Percentiles rank a stretch among this genome's conserved stretches.
Evolutionary conservation across 140 eudicot species (phyloP).

Genomic region (Anethum foeniculum): DNA sequence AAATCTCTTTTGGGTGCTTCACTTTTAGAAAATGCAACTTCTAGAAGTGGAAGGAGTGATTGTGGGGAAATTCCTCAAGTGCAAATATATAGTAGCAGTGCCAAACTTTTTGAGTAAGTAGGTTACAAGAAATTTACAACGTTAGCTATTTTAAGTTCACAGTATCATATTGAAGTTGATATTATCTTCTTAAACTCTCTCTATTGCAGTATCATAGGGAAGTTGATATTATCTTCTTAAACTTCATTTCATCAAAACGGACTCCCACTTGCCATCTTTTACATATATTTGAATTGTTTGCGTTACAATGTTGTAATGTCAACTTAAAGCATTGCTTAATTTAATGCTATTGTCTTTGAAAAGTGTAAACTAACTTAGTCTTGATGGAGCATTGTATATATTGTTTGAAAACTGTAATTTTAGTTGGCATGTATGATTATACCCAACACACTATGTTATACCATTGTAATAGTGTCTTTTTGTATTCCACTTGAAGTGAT

Average conservation of each 20-base stretch:
- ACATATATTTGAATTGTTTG: not conserved
- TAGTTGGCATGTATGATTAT: not conserved
- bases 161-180: not conserved
- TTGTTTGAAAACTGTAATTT: not conserved
- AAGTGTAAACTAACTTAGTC: not conserved
- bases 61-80: constrained; percentile 40
- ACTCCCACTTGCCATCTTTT: not conserved
- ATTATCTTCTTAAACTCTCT: not conserved
- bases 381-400: not conserved
- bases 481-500: not conserved
- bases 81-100: constrained; percentile 46
- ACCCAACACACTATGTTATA: not conserved
- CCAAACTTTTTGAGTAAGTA: constrained; percentile 70
- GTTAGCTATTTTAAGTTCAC: not conserved
- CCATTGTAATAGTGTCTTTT: not conserved
- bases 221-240: not conserved
- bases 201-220: not conserved
- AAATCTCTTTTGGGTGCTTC: constrained; percentile 81
- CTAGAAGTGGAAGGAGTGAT: constrained; percentile 31
- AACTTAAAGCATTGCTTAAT: not conserved
- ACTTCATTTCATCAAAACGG: not conserved
- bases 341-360: not conserved
- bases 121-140: not conserved
- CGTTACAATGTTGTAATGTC: not conserved
- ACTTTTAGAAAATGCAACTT: constrained; percentile 37